Evolutionary conservation across 306 rosid species (phyloP).

Genomic region (Cucurbita pepo): DNA sequence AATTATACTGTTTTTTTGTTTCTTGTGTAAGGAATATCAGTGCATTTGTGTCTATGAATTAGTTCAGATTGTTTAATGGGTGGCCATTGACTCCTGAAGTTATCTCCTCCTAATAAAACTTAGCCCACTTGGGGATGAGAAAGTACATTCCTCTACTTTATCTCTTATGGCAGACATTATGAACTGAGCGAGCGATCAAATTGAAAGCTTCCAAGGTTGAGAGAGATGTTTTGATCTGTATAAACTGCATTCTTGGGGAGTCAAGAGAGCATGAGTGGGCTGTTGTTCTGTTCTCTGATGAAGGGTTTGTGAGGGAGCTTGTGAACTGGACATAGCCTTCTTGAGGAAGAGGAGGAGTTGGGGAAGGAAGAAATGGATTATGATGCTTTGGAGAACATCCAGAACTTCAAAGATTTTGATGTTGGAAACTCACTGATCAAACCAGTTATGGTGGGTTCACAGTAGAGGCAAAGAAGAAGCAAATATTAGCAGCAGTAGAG

Average conservation of each 20-base stretch:
- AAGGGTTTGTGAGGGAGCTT: constrained; percentile 40
- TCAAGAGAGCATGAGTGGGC: constrained; percentile 75
- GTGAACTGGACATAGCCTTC: constrained; percentile 63
- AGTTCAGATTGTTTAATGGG: background rate
- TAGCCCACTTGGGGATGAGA: too few relatives aligned
- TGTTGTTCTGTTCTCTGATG: constrained; percentile 30
- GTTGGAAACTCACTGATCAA: constrained; percentile 58
- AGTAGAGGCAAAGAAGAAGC: constrained; percentile 26
- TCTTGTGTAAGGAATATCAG: too few relatives aligned
- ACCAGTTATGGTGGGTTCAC: constrained; percentile 76
- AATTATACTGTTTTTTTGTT: background rate
- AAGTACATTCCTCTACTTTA: too few relatives aligned
- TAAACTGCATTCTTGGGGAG: constrained; percentile 77
- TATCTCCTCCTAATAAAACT: too few relatives aligned
- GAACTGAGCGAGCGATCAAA: constrained; percentile 24
- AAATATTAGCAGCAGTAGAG: background rate
- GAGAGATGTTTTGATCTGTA: constrained; percentile 66
- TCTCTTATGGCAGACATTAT: constrained; percentile 52
- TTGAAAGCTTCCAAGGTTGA: constrained; percentile 37
- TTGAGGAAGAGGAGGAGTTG: constrained; percentile 48
- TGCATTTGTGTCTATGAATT: background rate
- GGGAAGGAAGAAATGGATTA: constrained; percentile 86
- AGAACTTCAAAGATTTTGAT: constrained; percentile 39
- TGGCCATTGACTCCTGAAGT: background rate
- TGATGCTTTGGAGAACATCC: constrained; percentile 32